Conservation (phyloP, 106 monocot genomes). For the Hemerocallis citrina region DNA sequence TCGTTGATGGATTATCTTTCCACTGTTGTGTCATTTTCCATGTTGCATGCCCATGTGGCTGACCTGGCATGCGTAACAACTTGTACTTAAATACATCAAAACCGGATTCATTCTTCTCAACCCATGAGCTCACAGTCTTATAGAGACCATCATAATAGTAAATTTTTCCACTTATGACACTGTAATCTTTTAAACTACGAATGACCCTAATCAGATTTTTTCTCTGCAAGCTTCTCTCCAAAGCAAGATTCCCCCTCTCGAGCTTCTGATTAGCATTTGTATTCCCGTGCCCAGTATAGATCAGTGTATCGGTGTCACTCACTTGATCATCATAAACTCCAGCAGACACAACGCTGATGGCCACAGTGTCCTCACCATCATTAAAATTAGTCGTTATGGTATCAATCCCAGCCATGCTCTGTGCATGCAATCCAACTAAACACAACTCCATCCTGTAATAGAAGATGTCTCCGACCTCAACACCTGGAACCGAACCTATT, state of each 20-base stretch:
- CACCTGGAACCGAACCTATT: constrained; percentile 44
- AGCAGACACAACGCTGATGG: constrained; percentile 62
- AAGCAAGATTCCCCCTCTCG: constrained; percentile 76
- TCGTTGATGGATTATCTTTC: constrained; percentile 37
- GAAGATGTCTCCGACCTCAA: constrained; percentile 65
- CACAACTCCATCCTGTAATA: constrained; percentile 67
- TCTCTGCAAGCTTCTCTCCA: constrained; percentile 60
- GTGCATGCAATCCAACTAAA: constrained; percentile 56
- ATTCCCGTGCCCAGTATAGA: constrained; percentile 71
- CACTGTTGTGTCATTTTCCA: constrained; percentile 54
- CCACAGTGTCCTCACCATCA: constrained; percentile 38
- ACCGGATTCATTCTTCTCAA: constrained; percentile 48
- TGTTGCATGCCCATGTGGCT: constrained; percentile 40
- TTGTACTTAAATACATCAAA: constrained; percentile 68
- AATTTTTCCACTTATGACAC: constrained; percentile 29
- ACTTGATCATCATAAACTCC: constrained; percentile 66
- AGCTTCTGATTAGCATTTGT: constrained; percentile 64
- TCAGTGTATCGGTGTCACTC: constrained; percentile 33
- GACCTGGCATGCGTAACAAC: constrained; percentile 54
- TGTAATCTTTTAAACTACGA: constrained; percentile 38
- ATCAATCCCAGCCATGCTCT: constrained; percentile 59
- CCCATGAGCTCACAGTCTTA: constrained; percentile 53
- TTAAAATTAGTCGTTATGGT: constrained; percentile 25
- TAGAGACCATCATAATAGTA: constrained; percentile 85
- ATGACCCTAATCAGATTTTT: constrained; percentile 52